Percentiles rank a stretch among this genome's conserved stretches.
phyloP scores from a whole-genome alignment of 768 basidiomycete species.

The Tricholoma sp. region DNA sequence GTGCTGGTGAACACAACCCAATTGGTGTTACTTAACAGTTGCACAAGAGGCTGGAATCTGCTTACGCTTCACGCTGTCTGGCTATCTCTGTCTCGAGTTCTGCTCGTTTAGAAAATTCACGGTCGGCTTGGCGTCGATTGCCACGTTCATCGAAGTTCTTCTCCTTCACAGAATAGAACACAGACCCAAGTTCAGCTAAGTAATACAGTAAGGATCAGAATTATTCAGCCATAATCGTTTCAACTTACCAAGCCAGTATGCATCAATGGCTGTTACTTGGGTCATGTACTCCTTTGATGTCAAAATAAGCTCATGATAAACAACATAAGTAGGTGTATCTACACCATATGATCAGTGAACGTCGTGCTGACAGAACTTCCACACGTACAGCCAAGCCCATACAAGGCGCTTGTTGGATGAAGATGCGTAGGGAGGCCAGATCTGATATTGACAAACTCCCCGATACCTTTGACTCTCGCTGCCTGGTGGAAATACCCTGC shows the following conservation, averaged over 20 bases:
- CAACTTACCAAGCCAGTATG: conserved; percentile 88
- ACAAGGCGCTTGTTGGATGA: conserved; percentile 95
- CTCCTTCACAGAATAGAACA: conserved; percentile 97
- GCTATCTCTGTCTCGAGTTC: conserved; percentile 94
- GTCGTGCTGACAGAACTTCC: neutral
- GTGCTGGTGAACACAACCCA: conserved; percentile 37
- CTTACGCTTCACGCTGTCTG: conserved; percentile 71
- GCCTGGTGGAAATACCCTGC: conserved; percentile 99
- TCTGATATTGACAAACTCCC: conserved; percentile 96
- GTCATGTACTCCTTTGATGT: conserved; percentile 99
- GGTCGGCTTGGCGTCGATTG: conserved; percentile 69
- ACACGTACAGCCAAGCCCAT: conserved; percentile 87
- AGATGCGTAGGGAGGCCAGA: conserved; percentile 93
- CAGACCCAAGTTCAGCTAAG: conserved; percentile 87
- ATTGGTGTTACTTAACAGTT: conserved; percentile 3
- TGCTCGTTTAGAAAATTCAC: conserved; percentile 88
- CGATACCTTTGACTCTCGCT: conserved; percentile 96
- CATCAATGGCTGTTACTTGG: conserved; percentile 95
- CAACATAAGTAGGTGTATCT: conserved; percentile 95
- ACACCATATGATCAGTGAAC: conserved; percentile 11
- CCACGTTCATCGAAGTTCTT: conserved; percentile 94
- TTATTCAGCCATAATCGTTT: neutral
- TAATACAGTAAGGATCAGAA: neutral
- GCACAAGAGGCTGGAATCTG: conserved; percentile 5
- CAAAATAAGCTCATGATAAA: conserved; percentile 94